Evolutionary conservation across 345 rosid genomes (phyloP), one percentile per base, ranked within the genome.

Genomic region (Carallia brachiata): DNA sequence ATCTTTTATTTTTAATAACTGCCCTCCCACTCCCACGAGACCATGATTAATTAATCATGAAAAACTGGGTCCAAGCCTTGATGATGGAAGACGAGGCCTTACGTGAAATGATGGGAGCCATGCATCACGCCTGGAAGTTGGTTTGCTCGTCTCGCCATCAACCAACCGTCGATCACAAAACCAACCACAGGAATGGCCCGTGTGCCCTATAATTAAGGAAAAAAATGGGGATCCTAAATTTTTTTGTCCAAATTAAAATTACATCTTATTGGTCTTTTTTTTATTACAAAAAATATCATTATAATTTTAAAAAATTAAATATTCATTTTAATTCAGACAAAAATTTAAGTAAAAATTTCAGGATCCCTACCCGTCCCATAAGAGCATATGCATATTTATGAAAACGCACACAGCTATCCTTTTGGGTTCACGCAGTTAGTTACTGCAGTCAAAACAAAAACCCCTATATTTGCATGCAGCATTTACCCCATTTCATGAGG

Each of bases 401-500:
- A 5, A 9, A 53, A 6, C 12, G 13, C 16, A 34, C 34, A 19
- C 68, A 18, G 57, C 67, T 30, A 66, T 69, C 74, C 79, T 79
- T 75, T 81, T 84, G 85, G 70, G 69, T 59, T 89, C 94, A 89
- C 94, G 90, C 85, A 83, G 72, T 82, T 73, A 84, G 79, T 72
- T 80, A 79, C 73, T 66, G 72, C 79, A 17, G 77, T 73, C 16
- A 73, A 78, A 69, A 71, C 1, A 55, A 55, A 19, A 56, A 23
- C 7, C 0, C 7, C 17, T 4, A 78, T 61, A 76, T 28, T 67
- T 58, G 28, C 63, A 36, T 8, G 23, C 59, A 64, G 90, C 90
- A 90, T 90, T 88, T 87, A 87, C 88, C 89, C 67, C 90, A 1
- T 70, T 82, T 90, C 92, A 90, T 88, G 90, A 68, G 89, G 82